phyloP scores from a whole-genome alignment of 2,329 filamentous ascomycete species.

The Cytospora leucostoma region DNA sequence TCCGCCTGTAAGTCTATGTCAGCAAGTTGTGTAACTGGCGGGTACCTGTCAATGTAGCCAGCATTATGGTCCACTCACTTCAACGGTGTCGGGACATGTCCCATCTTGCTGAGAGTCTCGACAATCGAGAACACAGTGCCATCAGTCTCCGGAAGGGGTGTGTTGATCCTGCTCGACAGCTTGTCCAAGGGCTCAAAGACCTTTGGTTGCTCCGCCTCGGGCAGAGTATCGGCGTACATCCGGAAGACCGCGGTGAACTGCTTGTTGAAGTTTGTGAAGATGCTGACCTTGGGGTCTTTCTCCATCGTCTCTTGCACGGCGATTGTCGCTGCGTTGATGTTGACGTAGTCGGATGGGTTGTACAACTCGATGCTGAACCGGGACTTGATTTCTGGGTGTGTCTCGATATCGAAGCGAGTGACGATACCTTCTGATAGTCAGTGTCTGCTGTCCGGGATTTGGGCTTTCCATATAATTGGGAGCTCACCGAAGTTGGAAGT shows the following conservation, averaged over 20 bases:
- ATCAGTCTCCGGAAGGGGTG: not conserved
- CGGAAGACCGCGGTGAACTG: slow-evolving; percentile 21
- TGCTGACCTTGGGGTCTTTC: slow-evolving; percentile 25
- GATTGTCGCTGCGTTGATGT: slow-evolving; percentile 24
- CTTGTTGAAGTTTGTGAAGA: slow-evolving; percentile 27
- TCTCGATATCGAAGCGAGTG: slow-evolving; percentile 29
- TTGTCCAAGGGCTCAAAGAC: slow-evolving; percentile 29
- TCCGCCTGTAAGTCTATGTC: not conserved
- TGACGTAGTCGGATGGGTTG: slow-evolving; percentile 24
- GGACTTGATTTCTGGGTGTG: slow-evolving; percentile 26
- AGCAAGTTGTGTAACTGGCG: not conserved
- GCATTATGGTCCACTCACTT: not conserved
- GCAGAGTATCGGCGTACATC: slow-evolving; percentile 27
- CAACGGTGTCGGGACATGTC: not conserved
- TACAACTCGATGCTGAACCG: slow-evolving; percentile 30
- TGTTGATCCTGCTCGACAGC: slow-evolving; percentile 10
- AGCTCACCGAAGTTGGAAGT: slow-evolving; percentile 30
- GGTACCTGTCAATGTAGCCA: not conserved
- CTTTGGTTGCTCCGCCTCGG: slow-evolving; percentile 2
- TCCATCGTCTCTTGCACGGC: slow-evolving; percentile 30
- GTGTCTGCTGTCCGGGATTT: no score
- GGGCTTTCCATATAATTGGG: no score
- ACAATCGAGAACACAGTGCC: slow-evolving; percentile 1
- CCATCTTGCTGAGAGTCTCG: not conserved
- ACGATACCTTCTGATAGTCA: slow-evolving; percentile 27